These are phyloP conservation scores for Chaetothyriales sp. DNA, from an alignment of 2,329 filamentous ascomycete genomes.

Conservation along the genomic window DNA sequence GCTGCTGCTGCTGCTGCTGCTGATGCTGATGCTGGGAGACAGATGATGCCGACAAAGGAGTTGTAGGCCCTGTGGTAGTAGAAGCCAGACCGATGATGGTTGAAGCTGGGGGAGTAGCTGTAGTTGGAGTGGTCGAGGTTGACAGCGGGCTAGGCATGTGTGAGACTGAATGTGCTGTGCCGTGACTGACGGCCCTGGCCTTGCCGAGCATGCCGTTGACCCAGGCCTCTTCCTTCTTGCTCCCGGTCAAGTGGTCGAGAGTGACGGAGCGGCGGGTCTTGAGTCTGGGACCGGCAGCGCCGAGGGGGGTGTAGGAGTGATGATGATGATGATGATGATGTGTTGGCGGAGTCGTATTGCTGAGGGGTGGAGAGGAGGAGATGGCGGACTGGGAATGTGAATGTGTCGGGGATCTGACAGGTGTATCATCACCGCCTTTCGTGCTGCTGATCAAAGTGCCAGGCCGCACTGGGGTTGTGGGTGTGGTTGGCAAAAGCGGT, in stretches of 20 bases:
- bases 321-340: conserved; percentile 11
- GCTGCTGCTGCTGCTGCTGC: no score
- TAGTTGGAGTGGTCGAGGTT: conserved; percentile 10
- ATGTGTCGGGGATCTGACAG: conserved; percentile 1
- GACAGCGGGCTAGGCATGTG: conserved; percentile 9
- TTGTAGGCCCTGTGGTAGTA: not conserved
- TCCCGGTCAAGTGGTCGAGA: conserved; percentile 18
- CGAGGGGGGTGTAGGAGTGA: conserved; percentile 25
- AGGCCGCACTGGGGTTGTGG: conserved; percentile 1
- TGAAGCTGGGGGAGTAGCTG: not conserved
- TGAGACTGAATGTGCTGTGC: not conserved
- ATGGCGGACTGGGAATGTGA: conserved; percentile 3
- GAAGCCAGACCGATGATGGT: not conserved
- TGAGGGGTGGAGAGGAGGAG: conserved; percentile 8
- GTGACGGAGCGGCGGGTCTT: conserved; percentile 26
- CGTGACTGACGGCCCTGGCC: conserved; percentile 21
- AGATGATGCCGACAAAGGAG: conserved; percentile 2
- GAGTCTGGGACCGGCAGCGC: conserved; percentile 31
- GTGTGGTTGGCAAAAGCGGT: conserved; percentile 1
- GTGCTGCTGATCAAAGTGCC: not conserved
- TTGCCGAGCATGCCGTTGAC: conserved; percentile 32
- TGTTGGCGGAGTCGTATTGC: no score
- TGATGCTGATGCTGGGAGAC: no score
- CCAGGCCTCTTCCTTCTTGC: conserved; percentile 28
- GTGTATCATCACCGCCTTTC: not conserved